Base-by-base conservation (phyloP, 352 stramenopile species). In the Globisporangium irregulare region DNA sequence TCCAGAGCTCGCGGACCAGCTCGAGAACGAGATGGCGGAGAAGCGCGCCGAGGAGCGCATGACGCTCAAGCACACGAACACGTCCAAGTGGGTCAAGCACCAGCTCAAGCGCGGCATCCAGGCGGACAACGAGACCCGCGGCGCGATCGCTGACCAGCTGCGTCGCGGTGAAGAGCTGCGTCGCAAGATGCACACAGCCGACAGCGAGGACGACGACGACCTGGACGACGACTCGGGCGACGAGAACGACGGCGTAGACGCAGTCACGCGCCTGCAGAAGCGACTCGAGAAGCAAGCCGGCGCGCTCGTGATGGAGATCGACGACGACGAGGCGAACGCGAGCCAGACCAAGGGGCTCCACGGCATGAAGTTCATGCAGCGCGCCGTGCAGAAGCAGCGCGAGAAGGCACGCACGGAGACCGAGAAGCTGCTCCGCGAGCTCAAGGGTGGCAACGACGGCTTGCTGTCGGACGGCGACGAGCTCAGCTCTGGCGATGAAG, bases 361-460 rank as follows among this genome's bases (percentile, higher is more conserved):
- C 24, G 91, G 97, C 60, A 97, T 99, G 86, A 97, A 98, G 57
- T 99, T 99, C 73, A 99, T 99, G 97, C 92, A 99, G 81, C 88
- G 91, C 32, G 97, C 96, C n/a, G 84, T 98, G 38, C 83, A 99
- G 75, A 96, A 95, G 71, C 96, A 99, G 78, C 84, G 95, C 55
- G 86, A 97, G 64, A 87, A 93, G 62, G 93, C 97, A 4, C 90
- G 94, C 14, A 74, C 89, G 38, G 97, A 99, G 72, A 96, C 96
- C 0, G 87, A 98, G 62, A 86, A 92, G 71, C 78, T 99, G 41
- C 80, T 99, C 54, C 76, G 83, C 25, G 97, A 99, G 82, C 89
- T 99, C 22, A 90, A 92, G 34, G 90, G 96, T 55, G 83, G 96
- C 56, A 82, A 97, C 22, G 76, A 87, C 12, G 76, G 69, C 0